phyloP scores from a whole-genome alignment of 2,329 filamentous ascomycete genomes.

The Pseudogymnoascus sp. region DNA sequence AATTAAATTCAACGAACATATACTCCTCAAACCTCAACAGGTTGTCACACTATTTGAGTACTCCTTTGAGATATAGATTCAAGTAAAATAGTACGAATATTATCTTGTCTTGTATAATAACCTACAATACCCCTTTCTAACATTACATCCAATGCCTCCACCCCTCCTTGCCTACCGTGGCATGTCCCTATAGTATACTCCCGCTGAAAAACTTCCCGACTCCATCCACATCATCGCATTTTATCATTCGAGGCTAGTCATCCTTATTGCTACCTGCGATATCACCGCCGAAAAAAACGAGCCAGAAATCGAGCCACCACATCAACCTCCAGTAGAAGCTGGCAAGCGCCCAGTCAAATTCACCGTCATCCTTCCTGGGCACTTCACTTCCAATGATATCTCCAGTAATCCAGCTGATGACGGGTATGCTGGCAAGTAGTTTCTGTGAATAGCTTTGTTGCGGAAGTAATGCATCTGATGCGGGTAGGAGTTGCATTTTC shows the following conservation, averaged over 20 bases:
- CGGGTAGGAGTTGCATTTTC: conserved; percentile 54
- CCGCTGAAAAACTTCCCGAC: conserved; percentile 1
- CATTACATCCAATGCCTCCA: not conserved
- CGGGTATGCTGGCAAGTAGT: conserved; percentile 55
- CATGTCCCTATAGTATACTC: not conserved
- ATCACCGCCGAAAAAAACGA: conserved; percentile 50
- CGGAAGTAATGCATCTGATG: conserved; percentile 62
- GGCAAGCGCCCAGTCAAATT: conserved; percentile 65
- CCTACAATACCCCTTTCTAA: not conserved
- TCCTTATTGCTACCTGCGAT: conserved; percentile 50
- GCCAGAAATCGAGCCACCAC: conserved; percentile 51
- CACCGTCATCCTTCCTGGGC: conserved; percentile 61
- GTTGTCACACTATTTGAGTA: no score
- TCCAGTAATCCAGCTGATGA: conserved; percentile 63
- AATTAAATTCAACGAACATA: not conserved
- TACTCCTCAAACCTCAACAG: not conserved
- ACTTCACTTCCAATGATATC: conserved; percentile 68
- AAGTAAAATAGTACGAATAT: not conserved
- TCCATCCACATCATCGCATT: not conserved
- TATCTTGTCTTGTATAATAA: not conserved
- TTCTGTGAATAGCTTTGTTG: conserved; percentile 57
- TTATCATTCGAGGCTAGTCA: conserved; percentile 32
- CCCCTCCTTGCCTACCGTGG: not conserved
- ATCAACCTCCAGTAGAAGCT: conserved; percentile 61
- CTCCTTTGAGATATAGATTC: not conserved